These are phyloP conservation scores for Penicillium roqueforti DNA, from an alignment of 495 filamentous ascomycete species.

Conservation along the genomic window DNA sequence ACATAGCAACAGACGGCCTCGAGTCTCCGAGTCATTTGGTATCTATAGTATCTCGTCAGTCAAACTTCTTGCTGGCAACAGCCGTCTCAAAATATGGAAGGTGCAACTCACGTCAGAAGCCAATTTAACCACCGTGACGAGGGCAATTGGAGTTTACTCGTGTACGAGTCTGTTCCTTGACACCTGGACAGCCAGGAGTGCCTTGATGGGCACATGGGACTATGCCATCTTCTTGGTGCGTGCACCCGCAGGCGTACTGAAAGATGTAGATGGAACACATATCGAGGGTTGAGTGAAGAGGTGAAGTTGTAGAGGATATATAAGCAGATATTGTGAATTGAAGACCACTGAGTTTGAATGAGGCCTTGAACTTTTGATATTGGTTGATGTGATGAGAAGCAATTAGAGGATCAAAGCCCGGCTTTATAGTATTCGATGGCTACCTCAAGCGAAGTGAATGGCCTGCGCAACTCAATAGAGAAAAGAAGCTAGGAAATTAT, in stretches of 20 bases:
- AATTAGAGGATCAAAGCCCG: constrained; percentile 11
- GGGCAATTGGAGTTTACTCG: constrained; percentile 39
- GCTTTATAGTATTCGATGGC: constrained; percentile 18
- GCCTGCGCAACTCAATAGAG: constrained; percentile 16
- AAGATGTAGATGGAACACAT: constrained; percentile 36
- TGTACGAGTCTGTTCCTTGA: constrained; percentile 35
- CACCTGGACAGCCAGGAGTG: constrained; percentile 29
- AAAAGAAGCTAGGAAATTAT: constrained; percentile 5
- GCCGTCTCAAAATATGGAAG: neutral
- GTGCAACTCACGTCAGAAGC: neutral
- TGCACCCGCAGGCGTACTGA: constrained; percentile 43
- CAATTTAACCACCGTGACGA: constrained; percentile 31
- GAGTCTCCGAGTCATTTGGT: neutral
- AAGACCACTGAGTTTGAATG: neutral
- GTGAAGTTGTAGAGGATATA: neutral
- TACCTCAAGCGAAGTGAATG: neutral
- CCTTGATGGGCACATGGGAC: constrained; percentile 39
- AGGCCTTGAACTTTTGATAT: neutral
- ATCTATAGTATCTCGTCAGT: constrained; percentile 1
- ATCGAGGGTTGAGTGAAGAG: neutral
- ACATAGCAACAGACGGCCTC: neutral
- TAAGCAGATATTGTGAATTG: neutral
- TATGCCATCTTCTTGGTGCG: constrained; percentile 32
- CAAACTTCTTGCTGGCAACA: neutral
- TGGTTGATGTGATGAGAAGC: constrained; percentile 4